These are phyloP conservation scores for Vitis rupestris DNA, from an alignment of 164 flowering plant species.

Conservation along the genomic window DNA sequence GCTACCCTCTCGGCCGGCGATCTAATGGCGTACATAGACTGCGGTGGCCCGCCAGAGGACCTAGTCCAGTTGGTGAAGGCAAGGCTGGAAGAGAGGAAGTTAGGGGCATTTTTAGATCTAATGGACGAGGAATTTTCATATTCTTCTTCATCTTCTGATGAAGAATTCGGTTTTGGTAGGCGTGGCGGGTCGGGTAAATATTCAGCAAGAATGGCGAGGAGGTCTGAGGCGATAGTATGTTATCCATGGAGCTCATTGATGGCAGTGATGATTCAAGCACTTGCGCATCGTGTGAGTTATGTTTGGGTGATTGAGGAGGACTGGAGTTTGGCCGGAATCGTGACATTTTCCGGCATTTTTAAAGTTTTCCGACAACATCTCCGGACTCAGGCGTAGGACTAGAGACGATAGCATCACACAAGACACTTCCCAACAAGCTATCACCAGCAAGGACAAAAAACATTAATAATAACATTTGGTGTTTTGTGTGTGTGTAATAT, in stretches of 20 bases:
- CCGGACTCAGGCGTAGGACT: slow-evolving; percentile 11
- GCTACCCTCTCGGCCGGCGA: slow-evolving; percentile 52
- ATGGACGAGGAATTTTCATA: slow-evolving; percentile 32
- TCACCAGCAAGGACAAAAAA: too few relatives aligned
- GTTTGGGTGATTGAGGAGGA: slow-evolving; percentile 62
- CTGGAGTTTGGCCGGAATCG: slow-evolving; percentile 39
- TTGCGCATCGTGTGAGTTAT: slow-evolving; percentile 47
- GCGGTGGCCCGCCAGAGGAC: slow-evolving; percentile 50
- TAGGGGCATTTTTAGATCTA: slow-evolving; percentile 30
- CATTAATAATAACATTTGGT: too few relatives aligned
- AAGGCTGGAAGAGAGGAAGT: slow-evolving; percentile 34
- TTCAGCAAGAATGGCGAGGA: slow-evolving; percentile 29
- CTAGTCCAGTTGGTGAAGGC: slow-evolving; percentile 34
- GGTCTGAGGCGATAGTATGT: slow-evolving; percentile 43
- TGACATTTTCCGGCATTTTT: slow-evolving; percentile 45
- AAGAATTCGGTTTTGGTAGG: slow-evolving; percentile 30
- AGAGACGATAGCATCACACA: background rate
- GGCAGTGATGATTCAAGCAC: slow-evolving; percentile 63
- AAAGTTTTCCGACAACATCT: slow-evolving; percentile 33
- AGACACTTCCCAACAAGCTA: too few relatives aligned
- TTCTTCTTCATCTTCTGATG: slow-evolving; percentile 36
- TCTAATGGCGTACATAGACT: slow-evolving; percentile 52
- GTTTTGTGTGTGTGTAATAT: too few relatives aligned
- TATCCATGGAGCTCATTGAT: slow-evolving; percentile 48
- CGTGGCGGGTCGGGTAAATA: slow-evolving; percentile 15